Conservation (phyloP, 495 filamentous ascomycete species). For the Daldinia vernicosa region DNA sequence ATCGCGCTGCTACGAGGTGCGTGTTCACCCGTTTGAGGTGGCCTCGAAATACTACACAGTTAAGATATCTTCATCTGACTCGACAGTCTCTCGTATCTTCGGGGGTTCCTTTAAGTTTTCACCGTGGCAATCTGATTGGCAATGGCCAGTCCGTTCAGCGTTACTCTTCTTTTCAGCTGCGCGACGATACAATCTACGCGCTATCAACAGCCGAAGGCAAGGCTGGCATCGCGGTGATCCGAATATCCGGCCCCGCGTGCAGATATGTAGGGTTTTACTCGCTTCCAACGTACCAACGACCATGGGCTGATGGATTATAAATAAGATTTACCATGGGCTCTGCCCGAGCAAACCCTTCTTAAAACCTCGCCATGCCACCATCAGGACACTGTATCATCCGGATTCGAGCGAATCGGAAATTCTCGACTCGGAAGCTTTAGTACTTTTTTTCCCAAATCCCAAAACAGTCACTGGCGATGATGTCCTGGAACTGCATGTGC, state of each 20-base stretch:
- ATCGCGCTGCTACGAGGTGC: slow-evolving; percentile 38
- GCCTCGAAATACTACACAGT: slow-evolving; percentile 11
- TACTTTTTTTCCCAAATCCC: slow-evolving; percentile 88
- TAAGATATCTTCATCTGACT: slow-evolving; percentile 6
- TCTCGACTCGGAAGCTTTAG: slow-evolving; percentile 82
- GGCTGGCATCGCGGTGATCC: slow-evolving; percentile 91
- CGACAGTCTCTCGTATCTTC: slow-evolving; percentile 11
- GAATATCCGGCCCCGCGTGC: slow-evolving; percentile 84
- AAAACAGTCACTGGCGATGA: slow-evolving; percentile 91
- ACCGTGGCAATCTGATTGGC: neutral
- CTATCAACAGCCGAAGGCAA: slow-evolving; percentile 86
- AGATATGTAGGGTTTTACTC: slow-evolving; percentile 61
- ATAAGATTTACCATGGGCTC: slow-evolving; percentile 77
- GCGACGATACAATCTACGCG: slow-evolving; percentile 83
- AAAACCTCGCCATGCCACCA: slow-evolving; percentile 76
- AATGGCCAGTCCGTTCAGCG: neutral
- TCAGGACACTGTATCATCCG: slow-evolving; percentile 82
- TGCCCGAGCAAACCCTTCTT: slow-evolving; percentile 73
- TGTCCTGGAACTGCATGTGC: slow-evolving; percentile 89
- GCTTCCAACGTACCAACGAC: slow-evolving; percentile 4
- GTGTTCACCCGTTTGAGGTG: slow-evolving; percentile 31
- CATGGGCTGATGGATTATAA: slow-evolving; percentile 45
- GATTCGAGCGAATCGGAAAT: slow-evolving; percentile 52
- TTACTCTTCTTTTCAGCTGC: slow-evolving; percentile 14
- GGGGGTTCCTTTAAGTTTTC: neutral